These are phyloP conservation scores for Kwoniella europaea DNA, from an alignment of 768 basidiomycete species.

Conservation along the genomic window DNA sequence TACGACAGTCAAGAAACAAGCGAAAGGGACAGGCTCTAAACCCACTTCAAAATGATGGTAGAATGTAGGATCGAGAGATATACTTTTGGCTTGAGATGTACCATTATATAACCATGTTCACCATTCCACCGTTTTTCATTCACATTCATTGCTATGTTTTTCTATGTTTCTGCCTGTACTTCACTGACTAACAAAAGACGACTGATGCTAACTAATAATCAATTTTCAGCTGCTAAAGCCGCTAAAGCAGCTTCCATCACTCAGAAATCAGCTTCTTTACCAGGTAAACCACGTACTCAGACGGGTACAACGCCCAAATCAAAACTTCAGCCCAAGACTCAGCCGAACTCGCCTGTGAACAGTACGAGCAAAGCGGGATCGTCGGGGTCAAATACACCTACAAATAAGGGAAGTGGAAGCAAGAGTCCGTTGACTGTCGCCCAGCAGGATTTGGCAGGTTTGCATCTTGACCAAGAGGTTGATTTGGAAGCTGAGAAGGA, in stretches of 20 bases:
- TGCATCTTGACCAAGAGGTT: conserved; percentile 68
- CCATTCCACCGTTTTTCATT: no score
- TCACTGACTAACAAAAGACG: conserved; percentile 1
- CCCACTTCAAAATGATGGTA: not conserved
- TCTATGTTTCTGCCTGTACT: no score
- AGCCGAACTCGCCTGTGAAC: conserved; percentile 34
- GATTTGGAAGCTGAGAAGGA: conserved; percentile 53
- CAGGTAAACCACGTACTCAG: conserved; percentile 40
- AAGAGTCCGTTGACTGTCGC: conserved; percentile 61
- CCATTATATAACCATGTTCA: conserved; percentile 1
- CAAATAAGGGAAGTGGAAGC: conserved; percentile 9
- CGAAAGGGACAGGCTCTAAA: conserved; percentile 23
- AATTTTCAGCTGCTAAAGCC: conserved; percentile 28
- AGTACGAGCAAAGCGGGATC: conserved; percentile 28
- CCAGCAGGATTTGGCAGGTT: conserved; percentile 72
- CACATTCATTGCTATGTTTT: no score
- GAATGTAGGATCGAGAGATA: conserved; percentile 44
- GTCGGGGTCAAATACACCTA: conserved; percentile 33
- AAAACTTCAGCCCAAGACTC: conserved; percentile 30
- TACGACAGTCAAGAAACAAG: conserved; percentile 33
- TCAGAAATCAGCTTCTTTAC: conserved; percentile 49
- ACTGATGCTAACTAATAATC: conserved; percentile 9
- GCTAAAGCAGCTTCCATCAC: conserved; percentile 42
- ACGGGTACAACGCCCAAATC: conserved; percentile 14
- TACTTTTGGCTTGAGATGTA: conserved; percentile 25